Conservation (phyloP, 352 stramenopile species). For the Globisporangium alternatum region DNA sequence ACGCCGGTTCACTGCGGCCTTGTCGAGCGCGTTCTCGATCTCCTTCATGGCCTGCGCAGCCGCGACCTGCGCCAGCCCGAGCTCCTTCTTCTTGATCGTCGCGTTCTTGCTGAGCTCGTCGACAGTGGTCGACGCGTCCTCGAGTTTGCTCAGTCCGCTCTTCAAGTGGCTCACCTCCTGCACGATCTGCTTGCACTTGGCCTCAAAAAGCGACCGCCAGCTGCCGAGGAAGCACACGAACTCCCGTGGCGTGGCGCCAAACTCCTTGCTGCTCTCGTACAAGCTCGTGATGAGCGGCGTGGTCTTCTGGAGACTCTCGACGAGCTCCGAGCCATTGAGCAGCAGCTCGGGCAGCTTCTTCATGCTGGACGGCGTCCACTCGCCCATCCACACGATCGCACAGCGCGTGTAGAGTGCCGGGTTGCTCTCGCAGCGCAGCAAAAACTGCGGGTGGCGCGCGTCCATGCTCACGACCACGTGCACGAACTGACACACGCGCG, state of each 20-base stretch:
- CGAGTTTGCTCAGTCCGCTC: conserved; percentile 89
- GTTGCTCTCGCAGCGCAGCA: conserved; percentile 91
- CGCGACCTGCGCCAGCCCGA: conserved; percentile 81
- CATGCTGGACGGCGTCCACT: conserved; percentile 84
- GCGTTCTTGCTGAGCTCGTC: conserved; percentile 90
- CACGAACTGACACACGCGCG: conserved; percentile 86
- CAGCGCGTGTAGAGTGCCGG: conserved; percentile 92
- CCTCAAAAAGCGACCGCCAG: conserved; percentile 77
- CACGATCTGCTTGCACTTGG: conserved; percentile 77
- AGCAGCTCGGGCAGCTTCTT: conserved; percentile 73
- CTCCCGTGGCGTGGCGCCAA: conserved; percentile 79
- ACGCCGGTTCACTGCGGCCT: conserved; percentile 82
- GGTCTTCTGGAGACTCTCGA: conserved; percentile 53
- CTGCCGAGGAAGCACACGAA: conserved; percentile 84
- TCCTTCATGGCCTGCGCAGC: conserved; percentile 94
- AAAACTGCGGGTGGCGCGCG: conserved; percentile 64
- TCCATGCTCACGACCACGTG: conserved; percentile 88
- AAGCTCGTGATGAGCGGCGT: conserved; percentile 53
- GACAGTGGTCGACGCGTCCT: conserved; percentile 88
- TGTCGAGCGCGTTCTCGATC: conserved; percentile 92
- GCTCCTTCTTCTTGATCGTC: conserved; percentile 87
- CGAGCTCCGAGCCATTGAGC: conserved; percentile 53
- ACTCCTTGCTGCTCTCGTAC: conserved; percentile 63
- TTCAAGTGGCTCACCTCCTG: conserved; percentile 89
- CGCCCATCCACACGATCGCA: conserved; percentile 92